Percentiles rank a stretch among this genome's conserved stretches.
Conservation (phyloP, 2,329 filamentous ascomycete species). For the Teratosphaeria pseudoeucalypti region DNA sequence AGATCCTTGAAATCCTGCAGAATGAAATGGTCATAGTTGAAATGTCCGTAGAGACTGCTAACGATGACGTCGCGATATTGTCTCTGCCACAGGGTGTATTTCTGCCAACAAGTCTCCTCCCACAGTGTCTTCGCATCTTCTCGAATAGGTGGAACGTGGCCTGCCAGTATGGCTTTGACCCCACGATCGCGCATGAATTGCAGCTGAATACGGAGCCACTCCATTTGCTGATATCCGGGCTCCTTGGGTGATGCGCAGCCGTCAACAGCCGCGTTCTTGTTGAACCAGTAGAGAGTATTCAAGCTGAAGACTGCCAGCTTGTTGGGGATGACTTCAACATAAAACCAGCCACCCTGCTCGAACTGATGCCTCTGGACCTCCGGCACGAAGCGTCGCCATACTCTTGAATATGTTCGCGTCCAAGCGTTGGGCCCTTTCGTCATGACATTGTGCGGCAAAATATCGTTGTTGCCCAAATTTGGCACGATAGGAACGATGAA, state of each 20-base stretch:
- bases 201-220: conserved; percentile 87
- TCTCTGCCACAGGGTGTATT: conserved; percentile 81
- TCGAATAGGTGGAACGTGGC: conserved; percentile 85
- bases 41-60: conserved; percentile 75
- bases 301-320: conserved; percentile 83
- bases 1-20: conserved; percentile 76
- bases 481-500: conserved; percentile 73
- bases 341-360: conserved; percentile 88
- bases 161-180: conserved; percentile 90
- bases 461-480: conserved; percentile 93
- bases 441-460: conserved; percentile 93
- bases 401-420: conserved; percentile 63
- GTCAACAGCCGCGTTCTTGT: conserved; percentile 85
- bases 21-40: conserved; percentile 98
- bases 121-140: conserved; percentile 77
- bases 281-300: conserved; percentile 86
- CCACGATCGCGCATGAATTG: conserved; percentile 69
- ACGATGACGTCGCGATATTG: conserved; percentile 87
- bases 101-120: conserved; percentile 98
- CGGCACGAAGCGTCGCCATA: conserved; percentile 83
- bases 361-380: conserved; percentile 88
- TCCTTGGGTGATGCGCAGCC: conserved; percentile 70
- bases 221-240: conserved; percentile 88
- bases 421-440: conserved; percentile 75
- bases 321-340: conserved; percentile 78